Percentiles rank a stretch among this genome's conserved stretches.
Evolutionary conservation across 2,329 filamentous ascomycete species (phyloP).

Genomic region (Fusarium xylarioides): DNA sequence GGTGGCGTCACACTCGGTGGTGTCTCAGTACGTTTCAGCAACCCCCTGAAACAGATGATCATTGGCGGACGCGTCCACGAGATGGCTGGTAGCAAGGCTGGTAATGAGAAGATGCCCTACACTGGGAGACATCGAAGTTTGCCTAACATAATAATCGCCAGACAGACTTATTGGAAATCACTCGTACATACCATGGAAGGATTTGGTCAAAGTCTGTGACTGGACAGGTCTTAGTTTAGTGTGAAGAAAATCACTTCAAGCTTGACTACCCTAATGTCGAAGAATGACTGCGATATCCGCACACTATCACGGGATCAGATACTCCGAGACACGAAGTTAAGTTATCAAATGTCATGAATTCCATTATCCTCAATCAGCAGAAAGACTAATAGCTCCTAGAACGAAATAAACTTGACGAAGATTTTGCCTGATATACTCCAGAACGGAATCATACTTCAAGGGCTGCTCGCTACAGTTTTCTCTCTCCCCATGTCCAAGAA

Average conservation of each 20-base stretch:
- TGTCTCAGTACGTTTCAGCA: background rate
- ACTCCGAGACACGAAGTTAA: background rate
- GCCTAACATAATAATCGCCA: background rate
- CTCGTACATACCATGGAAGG: background rate
- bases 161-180: background rate
- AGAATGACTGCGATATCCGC: rapidly evolving
- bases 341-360: rapidly evolving
- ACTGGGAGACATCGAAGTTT: background rate
- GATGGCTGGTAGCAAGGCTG: background rate
- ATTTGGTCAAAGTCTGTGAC: background rate
- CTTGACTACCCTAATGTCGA: background rate
- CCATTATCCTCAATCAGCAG: background rate
- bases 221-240: background rate
- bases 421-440: background rate
- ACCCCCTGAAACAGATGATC: background rate
- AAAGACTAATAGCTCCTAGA: background rate
- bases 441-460: background rate
- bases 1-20: no score
- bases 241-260: background rate
- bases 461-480: background rate
- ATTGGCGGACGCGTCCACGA: background rate
- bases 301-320: background rate
- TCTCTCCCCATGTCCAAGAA: background rate
- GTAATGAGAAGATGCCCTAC: background rate
- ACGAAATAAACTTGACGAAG: background rate